Evolutionary conservation across 768 basidiomycete genomes (phyloP).

Genomic region (Mycena amicta): DNA sequence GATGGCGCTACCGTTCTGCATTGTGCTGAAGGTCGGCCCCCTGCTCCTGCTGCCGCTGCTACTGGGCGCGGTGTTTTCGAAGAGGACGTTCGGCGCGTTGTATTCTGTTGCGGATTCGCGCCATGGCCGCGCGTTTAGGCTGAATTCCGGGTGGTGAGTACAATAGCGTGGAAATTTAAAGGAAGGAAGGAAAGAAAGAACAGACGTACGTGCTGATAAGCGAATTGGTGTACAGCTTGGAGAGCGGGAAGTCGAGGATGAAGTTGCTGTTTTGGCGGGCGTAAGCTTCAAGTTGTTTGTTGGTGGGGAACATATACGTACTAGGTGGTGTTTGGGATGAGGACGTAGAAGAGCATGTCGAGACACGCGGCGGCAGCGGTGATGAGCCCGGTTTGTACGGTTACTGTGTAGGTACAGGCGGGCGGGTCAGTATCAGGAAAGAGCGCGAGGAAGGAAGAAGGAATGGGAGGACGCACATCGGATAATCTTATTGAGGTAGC

Average conservation of each 20-base stretch:
- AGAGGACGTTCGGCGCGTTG: conserved; percentile 11
- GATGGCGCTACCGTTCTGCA: too few species aligned
- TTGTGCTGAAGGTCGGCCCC: background rate
- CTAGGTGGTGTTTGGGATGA: conserved; percentile 1
- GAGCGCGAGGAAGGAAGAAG: background rate
- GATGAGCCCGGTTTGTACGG: conserved; percentile 18
- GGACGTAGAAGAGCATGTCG: conserved; percentile 11
- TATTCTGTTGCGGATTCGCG: background rate
- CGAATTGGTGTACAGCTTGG: conserved; percentile 35
- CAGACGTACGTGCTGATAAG: conserved; percentile 23
- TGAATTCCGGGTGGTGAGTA: background rate
- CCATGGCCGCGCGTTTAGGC: conserved; percentile 11
- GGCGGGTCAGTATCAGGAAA: background rate
- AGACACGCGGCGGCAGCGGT: conserved; percentile 10
- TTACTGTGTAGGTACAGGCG: background rate
- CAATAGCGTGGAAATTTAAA: background rate
- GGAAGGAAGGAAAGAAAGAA: background rate
- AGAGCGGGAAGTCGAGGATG: conserved; percentile 30
- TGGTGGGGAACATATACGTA: background rate
- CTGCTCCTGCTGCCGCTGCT: background rate
- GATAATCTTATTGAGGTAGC: conserved; percentile 20
- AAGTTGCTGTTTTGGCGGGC: conserved; percentile 24
- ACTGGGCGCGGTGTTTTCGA: background rate
- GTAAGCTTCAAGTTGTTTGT: background rate
- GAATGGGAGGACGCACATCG: conserved; percentile 5